A percentile compares a stretch with the other conserved stretches of the same genome.
Conservation (phyloP, 2,329 filamentous ascomycete species). For the Leptographium galeiforme region DNA sequence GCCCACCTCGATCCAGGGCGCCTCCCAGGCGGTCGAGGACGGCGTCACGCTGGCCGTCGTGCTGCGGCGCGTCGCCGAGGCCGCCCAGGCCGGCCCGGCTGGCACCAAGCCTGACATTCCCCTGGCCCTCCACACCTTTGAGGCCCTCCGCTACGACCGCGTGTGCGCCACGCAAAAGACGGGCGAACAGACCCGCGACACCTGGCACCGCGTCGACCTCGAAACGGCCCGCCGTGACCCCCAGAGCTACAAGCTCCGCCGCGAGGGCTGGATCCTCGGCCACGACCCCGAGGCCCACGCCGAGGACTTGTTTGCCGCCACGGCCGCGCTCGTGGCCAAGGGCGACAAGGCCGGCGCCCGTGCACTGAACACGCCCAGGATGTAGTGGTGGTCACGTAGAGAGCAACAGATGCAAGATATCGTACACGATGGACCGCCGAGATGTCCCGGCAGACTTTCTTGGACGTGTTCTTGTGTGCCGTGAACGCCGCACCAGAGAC, state of each 20-base stretch:
- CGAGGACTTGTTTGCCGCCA: conserved; percentile 14
- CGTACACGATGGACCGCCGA: too few species aligned
- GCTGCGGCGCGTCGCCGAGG: too few species aligned
- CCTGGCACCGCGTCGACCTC: conserved; percentile 20
- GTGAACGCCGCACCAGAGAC: too few species aligned
- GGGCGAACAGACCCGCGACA: conserved; percentile 18
- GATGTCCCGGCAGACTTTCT: too few species aligned
- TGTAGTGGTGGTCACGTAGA: too few species aligned
- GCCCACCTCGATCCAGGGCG: too few species aligned
- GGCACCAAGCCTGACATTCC: too few species aligned
- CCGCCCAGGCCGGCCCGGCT: too few species aligned
- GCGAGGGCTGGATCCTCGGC: conserved; percentile 18
- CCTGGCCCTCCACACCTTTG: conserved; percentile 9
- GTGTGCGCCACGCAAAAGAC: conserved; percentile 19
- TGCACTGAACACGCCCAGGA: conserved; percentile 3
- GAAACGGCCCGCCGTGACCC: conserved; percentile 15
- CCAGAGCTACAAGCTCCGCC: conserved; percentile 15
- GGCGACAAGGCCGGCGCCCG: conserved; percentile 7
- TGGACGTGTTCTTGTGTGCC: too few species aligned
- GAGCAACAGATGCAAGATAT: too few species aligned
- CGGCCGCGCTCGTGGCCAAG: conserved; percentile 7
- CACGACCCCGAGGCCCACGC: conserved; percentile 19
- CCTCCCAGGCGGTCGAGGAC: too few species aligned
- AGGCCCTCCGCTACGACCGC: conserved; percentile 18
- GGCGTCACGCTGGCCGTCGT: too few species aligned